phyloP scores from a whole-genome alignment of 148 eudicot species.

The Chenopodium album region DNA sequence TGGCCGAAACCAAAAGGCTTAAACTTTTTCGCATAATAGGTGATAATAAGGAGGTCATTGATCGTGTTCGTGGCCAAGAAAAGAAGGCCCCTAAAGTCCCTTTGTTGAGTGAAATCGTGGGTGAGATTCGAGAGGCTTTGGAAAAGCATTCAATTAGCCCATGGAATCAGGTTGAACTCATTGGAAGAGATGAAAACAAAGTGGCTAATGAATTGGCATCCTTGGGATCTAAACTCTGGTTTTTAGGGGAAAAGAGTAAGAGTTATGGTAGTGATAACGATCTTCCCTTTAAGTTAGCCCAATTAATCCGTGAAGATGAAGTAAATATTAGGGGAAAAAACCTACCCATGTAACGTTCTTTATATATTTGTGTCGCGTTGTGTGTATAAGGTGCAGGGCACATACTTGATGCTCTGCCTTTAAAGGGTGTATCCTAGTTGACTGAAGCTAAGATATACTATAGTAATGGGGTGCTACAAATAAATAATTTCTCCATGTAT shows the following conservation, averaged over 20 bases:
- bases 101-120: not conserved
- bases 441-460: too few relatives aligned
- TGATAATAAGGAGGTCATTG: slow-evolving; percentile 4
- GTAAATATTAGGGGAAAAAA: not conserved
- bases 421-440: too few relatives aligned
- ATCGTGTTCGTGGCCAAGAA: slow-evolving; percentile 3
- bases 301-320: not conserved
- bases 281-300: not conserved
- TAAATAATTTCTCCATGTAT: too few relatives aligned
- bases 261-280: not conserved
- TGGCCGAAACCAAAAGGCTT: not conserved
- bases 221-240: not conserved
- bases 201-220: slow-evolving; percentile 15
- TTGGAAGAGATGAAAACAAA: not conserved
- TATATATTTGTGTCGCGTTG: too few relatives aligned
- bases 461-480: too few relatives aligned
- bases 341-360: not conserved
- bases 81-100: not conserved
- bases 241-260: not conserved
- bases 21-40: not conserved
- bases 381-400: too few relatives aligned
- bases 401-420: too few relatives aligned
- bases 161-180: not conserved
- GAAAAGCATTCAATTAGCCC: not conserved
- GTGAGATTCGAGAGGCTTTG: not conserved